These are phyloP conservation scores for Linnemannia zychae DNA, from an alignment of 192 early-diverging fungal genomes.

Conservation along the genomic window DNA sequence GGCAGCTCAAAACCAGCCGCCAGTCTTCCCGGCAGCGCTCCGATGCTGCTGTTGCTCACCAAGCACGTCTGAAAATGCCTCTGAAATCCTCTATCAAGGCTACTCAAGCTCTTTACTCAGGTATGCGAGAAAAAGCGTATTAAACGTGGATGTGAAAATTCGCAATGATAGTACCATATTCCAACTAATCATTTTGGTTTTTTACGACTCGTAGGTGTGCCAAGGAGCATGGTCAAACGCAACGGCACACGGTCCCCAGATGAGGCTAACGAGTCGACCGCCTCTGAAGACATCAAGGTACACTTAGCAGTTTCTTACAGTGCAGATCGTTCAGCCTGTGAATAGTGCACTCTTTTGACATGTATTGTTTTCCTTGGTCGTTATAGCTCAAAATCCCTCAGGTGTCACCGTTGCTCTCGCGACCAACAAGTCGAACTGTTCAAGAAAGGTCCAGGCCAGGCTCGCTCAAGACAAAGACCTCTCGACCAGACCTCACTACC, in stretches of 20 bases:
- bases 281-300: constrained; percentile 42
- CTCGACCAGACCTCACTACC: not conserved
- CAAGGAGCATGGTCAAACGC: constrained; percentile 27
- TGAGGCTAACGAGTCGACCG: constrained; percentile 52
- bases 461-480: not conserved
- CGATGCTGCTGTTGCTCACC: constrained; percentile 43
- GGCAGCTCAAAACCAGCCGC: constrained; percentile 11
- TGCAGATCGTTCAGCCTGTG: too few species aligned
- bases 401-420: not conserved
- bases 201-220: constrained; percentile 22
- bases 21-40: constrained; percentile 28
- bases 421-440: not conserved
- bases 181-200: too few species aligned
- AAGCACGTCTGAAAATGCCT: constrained; percentile 47
- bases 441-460: constrained; percentile 2
- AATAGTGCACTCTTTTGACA: not conserved
- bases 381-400: not conserved
- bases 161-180: not conserved
- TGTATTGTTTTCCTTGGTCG: not conserved
- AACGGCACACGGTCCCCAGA: constrained; percentile 35
- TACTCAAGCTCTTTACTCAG: constrained; percentile 36
- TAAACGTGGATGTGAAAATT: too few species aligned
- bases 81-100: constrained; percentile 38
- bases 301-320: too few species aligned
- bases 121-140: not conserved